Conservation (phyloP, 495 filamentous ascomycete genomes). For the Penicillium cataractarum region DNA sequence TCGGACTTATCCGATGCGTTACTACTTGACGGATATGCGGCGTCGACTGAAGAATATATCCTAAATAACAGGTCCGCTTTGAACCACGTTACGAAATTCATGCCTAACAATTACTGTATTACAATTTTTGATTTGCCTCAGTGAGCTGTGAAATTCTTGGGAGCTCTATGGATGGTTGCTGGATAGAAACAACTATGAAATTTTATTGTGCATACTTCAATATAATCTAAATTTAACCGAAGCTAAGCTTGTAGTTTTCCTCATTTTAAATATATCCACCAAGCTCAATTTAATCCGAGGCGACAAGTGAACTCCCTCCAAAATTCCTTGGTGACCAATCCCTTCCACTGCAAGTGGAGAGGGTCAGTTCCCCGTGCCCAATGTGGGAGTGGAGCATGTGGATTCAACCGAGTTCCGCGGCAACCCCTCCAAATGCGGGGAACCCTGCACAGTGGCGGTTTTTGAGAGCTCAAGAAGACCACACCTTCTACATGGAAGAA, state of each 20-base stretch:
- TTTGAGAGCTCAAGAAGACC: too few relatives aligned
- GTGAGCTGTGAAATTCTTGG: too few relatives aligned
- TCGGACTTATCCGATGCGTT: slow-evolving; percentile 38
- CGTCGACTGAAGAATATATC: slow-evolving; percentile 21
- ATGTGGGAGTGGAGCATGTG: neutral
- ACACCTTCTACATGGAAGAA: too few relatives aligned
- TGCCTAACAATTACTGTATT: neutral
- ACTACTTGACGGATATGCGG: slow-evolving; percentile 48
- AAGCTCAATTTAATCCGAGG: too few relatives aligned
- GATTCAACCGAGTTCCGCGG: slow-evolving; percentile 27
- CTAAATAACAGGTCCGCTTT: neutral
- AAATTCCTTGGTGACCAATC: too few relatives aligned
- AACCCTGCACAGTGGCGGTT: neutral
- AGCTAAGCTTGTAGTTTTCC: too few relatives aligned
- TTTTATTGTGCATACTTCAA: too few relatives aligned
- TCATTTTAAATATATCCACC: too few relatives aligned
- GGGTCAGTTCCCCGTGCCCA: neutral
- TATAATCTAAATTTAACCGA: too few relatives aligned
- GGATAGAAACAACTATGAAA: neutral
- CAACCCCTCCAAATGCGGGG: slow-evolving; percentile 5
- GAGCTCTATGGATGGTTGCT: neutral
- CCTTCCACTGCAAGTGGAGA: neutral
- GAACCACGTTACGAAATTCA: neutral
- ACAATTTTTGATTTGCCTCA: neutral
- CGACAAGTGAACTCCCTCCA: too few relatives aligned